Percentiles rank a stretch among this genome's conserved stretches.
Evolutionary conservation across 257 asterid species (phyloP).

Genomic region (Fraxinus pennsylvanica): DNA sequence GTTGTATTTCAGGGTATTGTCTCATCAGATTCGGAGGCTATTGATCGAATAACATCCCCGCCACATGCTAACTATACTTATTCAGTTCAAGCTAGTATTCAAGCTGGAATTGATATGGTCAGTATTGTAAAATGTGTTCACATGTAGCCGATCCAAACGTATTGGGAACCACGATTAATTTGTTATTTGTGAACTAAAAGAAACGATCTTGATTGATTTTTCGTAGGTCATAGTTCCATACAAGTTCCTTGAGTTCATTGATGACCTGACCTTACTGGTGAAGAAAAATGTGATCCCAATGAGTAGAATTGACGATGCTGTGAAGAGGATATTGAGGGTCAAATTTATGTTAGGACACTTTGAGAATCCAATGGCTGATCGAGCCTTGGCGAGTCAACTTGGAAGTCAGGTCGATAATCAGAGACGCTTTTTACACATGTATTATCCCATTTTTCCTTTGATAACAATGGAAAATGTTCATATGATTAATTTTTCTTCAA

Average conservation of each 20-base stretch:
- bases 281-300: slow-evolving; percentile 39
- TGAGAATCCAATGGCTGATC: slow-evolving; percentile 50
- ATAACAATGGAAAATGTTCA: background rate
- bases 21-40: slow-evolving; percentile 32
- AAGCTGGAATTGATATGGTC: slow-evolving; percentile 41
- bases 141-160: background rate
- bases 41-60: slow-evolving; percentile 30
- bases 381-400: slow-evolving; percentile 33
- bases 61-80: slow-evolving; percentile 31
- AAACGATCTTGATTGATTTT: background rate
- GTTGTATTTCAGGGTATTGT: slow-evolving; percentile 34
- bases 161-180: background rate
- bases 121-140: background rate
- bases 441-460: background rate
- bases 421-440: background rate
- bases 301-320: slow-evolving; percentile 54
- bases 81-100: slow-evolving; percentile 32
- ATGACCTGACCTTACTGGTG: slow-evolving; percentile 33
- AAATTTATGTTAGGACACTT: slow-evolving; percentile 47
- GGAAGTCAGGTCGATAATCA: slow-evolving; percentile 41
- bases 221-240: slow-evolving; percentile 47
- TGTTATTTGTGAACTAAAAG: background rate
- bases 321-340: slow-evolving; percentile 45
- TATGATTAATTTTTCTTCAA: background rate
- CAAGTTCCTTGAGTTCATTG: slow-evolving; percentile 36